Evolutionary conservation across 768 basidiomycete species (phyloP), one percentile per base, ranked within the genome.

Genomic region (Macrolepiota fuliginosa): DNA sequence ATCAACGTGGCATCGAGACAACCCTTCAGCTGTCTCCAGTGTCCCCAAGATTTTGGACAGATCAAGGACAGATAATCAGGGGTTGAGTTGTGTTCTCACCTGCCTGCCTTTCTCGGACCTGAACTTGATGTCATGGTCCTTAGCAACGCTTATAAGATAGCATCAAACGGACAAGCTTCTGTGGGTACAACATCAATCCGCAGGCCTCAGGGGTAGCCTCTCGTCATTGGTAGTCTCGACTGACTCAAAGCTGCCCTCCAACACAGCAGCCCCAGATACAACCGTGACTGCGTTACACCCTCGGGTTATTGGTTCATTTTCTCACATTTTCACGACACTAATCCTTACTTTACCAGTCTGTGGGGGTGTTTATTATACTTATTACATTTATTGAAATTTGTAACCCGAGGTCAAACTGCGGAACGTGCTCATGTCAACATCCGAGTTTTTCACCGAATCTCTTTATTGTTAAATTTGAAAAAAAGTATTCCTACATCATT

Each of bases 281-380:
- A 10, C 13, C 29, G 1, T 49, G 37, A 12, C 47, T 22, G 24
- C 72, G 71, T 1, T 32, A n/a, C 72, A 76, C 47, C 71, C 73
- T 13, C 72, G 68, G 29, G 37, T 69, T 75, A 35, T 72, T 69
- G 36, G 66, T 79, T 15, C 76, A 77, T 10, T 63, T 80, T 10
- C 66, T 80, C 3, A 76, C 76, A 0, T 72, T 77, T 13, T 42
- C 29, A 3, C 29, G 29, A 32, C 29, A 32, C 29, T 3, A 32
- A 32, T 7, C 7, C 29, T 32, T 7, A 32, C 29, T 32, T 32
- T 7, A 32, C 29, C 7, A 7, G 7, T 3, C 3, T 32, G 29
- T 32, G 29, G 29, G 7, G 3, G 29, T 3, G 29, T 32, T 32
- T 32, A 32, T 32, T 32, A 32, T 7, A n/a, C n/a, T n/a, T n/a